Percentiles rank a stretch among this genome's conserved stretches.
Conservation (phyloP, 805 yeast species). For the Metschnikowia lachancei region DNA sequence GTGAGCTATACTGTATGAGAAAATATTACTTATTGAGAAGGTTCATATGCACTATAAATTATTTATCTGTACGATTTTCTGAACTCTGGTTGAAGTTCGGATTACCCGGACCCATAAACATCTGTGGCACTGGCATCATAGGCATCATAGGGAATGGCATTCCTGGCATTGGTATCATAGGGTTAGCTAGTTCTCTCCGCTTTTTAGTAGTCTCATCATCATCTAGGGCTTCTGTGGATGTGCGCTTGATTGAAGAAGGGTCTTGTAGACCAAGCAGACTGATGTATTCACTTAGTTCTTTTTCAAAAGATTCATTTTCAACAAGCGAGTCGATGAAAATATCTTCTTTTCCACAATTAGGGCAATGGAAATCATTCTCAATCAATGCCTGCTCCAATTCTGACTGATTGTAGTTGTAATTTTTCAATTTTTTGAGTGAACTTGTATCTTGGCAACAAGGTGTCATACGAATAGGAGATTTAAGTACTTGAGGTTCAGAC, state of each 20-base stretch:
- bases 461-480: conserved; percentile 67
- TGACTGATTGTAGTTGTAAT: conserved; percentile 37
- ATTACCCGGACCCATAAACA: conserved; percentile 7
- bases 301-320: conserved; percentile 57
- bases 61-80: conserved; percentile 1
- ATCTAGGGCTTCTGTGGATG: conserved; percentile 13
- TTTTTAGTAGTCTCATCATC: conserved; percentile 25
- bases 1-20: neutral
- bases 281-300: conserved; percentile 51
- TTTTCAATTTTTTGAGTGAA: conserved; percentile 55
- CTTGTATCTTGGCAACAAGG: conserved; percentile 69
- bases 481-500: conserved; percentile 46
- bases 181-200: conserved; percentile 23
- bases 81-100: conserved; percentile 1
- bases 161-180: conserved; percentile 9
- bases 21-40: neutral
- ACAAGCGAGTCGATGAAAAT: conserved; percentile 70
- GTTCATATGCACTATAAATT: neutral
- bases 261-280: conserved; percentile 40
- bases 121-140: conserved; percentile 19
- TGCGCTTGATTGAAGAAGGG: conserved; percentile 22
- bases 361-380: conserved; percentile 87
- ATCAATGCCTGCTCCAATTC: conserved; percentile 50
- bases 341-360: conserved; percentile 75
- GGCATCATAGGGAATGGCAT: conserved; percentile 22